Base-by-base conservation (phyloP, 2,329 filamentous ascomycete genomes). In the Talaromyces piceae region DNA sequence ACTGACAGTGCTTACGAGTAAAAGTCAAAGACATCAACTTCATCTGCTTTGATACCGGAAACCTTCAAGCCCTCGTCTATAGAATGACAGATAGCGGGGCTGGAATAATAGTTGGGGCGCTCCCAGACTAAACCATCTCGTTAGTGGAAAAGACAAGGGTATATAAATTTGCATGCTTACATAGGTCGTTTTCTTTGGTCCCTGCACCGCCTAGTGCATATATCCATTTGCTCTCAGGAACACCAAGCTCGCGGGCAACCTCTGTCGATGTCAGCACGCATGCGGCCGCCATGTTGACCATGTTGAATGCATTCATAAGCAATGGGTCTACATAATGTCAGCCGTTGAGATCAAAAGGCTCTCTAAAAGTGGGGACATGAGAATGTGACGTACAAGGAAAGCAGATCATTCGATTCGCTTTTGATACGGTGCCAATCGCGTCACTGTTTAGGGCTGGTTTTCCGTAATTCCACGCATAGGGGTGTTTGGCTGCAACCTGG, bases 231-330 rank as follows among this genome's bases (percentile, higher is more conserved):
- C 72, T 69, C 45, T 75, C 59, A 0, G 79, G 73, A 9, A 86
- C 74, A 0, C 76, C 76, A 1, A 86, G 67, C 41, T 76, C 64
- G 39, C 63, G 65, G 0, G 84, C 83, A 59, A 74, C 70, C 1
- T 78, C 71, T 0, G 71, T 73, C 0, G 80, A 80, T 0, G 83
- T 86, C 3, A 87, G 53, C 13, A 87, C 71, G 51, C 77, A 76
- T 6, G 82, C 80, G 0, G 74, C 79, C 2, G 82, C 77, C 12
- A 86, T 67, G 54, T 87, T 86, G 30, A 87, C 77, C 2, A 75
- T 83, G 57, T 86, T 87, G 67, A 86, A 86, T 0, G 83, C 83
- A 59, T 87, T 87, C 83, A 86, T 86, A 8, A 86, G 65, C 0
- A 87, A 67, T 0, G 82, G 81, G 65, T 86, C 82, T 86, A 45